Evolutionary conservation across 116 monocot species (phyloP), one percentile per base, ranked within the genome.

Genomic region (Posidonia oceanica): DNA sequence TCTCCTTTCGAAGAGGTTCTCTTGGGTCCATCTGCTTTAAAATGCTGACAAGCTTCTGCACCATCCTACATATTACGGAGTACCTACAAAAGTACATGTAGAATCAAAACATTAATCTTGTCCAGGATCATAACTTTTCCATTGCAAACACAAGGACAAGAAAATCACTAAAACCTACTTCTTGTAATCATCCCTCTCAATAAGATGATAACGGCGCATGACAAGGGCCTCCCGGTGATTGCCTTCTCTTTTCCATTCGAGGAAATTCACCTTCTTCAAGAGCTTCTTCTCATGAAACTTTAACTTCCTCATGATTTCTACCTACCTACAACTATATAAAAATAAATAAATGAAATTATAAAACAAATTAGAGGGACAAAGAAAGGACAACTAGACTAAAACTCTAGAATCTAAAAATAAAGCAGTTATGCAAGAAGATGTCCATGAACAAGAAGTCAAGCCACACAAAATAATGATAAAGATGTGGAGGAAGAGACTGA

Each of bases 281-380:
- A 91, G 88, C 74, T 96, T 96, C 86, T 91, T 86, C 88, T 91
- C 95, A 61, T 91, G 95, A 56, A 71, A 88, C 74, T 88, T 91
- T 37, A 96, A 59, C 70, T 91, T 96, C 80, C 96, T 68, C 68
- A 68, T 68, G 54, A 52, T 65, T 40, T 36, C 23, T 21, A 13
- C 48, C 48, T 4, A 48, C 12, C 48, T 42, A 42, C 42, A 42
- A 42, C 42, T 8, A 42, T 42, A 42, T 8, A 42, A 2, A 8
- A 42, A 42, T n/a, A 42, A 42, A 42, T 5, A 42, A 5, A 42
- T 42, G 8, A 42, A 42, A 42, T 8, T 42, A 42, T 42, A 42
- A 42, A 42, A 42, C 42, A 42, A 8, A 42, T 42, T 42, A 42
- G 8, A 42, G 42, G 8, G 42, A 5, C 1, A 42, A 42, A 42